Evolutionary conservation across 805 yeast species (phyloP), one percentile per base, ranked within the genome.

Genomic region (Metschnikowia sp.): DNA sequence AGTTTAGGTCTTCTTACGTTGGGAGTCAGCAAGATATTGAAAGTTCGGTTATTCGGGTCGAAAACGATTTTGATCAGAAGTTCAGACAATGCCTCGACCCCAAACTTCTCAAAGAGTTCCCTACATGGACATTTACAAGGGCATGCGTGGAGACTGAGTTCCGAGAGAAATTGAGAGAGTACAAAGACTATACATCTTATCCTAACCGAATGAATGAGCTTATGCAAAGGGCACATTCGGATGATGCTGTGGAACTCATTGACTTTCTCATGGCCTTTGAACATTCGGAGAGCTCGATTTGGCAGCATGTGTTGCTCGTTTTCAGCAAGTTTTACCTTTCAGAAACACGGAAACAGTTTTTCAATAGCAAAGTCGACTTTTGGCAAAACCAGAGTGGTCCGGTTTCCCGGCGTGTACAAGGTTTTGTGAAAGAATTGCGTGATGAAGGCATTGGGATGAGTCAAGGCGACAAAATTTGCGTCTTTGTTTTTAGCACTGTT

Each of bases 201-300:
- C 18, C 31, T 5, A 15, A 29, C 7, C 15, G 45, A 30, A 9
- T 28, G 29, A 19, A 29, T 4, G 35, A 31, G 1, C 30, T 42
- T 4, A 30, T 18, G 18, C 5, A 11, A 19, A 15, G 18, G 10
- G 33, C 40, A 18, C 22, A 4, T 9, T 4, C 19, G 3, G 10
- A 29, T 12, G 45, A 42, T 10, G 15, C 30, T n/a, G 10, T 12
- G 10, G 35, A 39, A 3, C 30, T 42, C 28, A 18, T 42, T 8
- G 40, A 42, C 3, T 42, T 42, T 15, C 35, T 35, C 30, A 29
- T 42, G 39, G 45, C 45, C n/a, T 42, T 10, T 30, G 40, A 42
- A 15, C 35, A 35, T 30, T 8, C 34, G 12, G 45, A 42, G 15
- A 12, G n/a, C 13, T 15, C 28, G 8, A 35, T 35, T 11, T 42